Evolutionary conservation across 2,329 filamentous ascomycete genomes (phyloP), one percentile per base, ranked within the genome.

Genomic region (Cladorrhinum sp.): DNA sequence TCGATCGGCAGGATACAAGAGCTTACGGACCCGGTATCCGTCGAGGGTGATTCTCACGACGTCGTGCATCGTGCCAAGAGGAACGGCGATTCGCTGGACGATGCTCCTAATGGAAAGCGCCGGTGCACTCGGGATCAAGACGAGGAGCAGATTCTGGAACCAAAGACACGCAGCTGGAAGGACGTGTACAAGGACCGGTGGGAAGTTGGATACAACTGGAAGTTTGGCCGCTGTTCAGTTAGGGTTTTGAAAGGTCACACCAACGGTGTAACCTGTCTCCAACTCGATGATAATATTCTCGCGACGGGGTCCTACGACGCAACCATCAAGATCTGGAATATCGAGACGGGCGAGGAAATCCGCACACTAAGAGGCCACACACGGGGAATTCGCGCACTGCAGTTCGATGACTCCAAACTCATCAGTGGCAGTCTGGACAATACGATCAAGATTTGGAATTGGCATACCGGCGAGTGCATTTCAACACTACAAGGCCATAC

Each of bases 131-230:
- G 41, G 8, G 67, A 53, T 16, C 50, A 45, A 32, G 49, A 52
- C 16, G 18, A 60, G 10, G 49, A 56, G 65, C 45, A 62, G 48
- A 63, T 54, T 29, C 45, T 62, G 55, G 78, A 81, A 61, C 80
- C 78, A 24, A 81, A 79, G 64, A 82, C 81, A 55, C 77, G 92
- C 27, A 92, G 89, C 0, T 99, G 95, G 95, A 99, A 99, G 75
- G 92, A 96, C 63, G 91, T 99, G 1, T 99, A 99, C 78, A 90
- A 92, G 65, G 93, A 97, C 73, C 86, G 73, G 10, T 98, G 93
- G 81, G 95, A 93, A 73, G 92, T 99, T 52, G 93, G 95, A 55
- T 95, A 89, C 62, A 98, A 98, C 73, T 99, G 95, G 95, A 96
- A 96, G 73, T 92, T 96, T 65, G 93, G 95, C 3, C 87, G 93